These are phyloP conservation scores for Penicillium sp. DNA, from an alignment of 2,329 filamentous ascomycete genomes.

Conservation along the genomic window DNA sequence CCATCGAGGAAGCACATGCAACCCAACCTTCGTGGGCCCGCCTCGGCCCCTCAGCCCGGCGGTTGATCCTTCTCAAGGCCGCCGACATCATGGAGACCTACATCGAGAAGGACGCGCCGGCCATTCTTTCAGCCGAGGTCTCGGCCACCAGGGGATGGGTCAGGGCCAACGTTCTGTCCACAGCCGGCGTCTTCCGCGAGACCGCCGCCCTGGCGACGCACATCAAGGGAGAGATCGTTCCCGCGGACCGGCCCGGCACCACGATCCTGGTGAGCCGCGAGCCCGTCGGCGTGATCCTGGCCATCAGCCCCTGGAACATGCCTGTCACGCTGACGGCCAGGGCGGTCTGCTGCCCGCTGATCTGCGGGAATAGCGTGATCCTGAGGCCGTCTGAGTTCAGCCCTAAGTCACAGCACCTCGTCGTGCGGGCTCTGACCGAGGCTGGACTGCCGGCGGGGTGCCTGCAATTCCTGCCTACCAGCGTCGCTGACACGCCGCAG, in stretches of 20 bases:
- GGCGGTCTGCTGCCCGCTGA: conserved; percentile 2
- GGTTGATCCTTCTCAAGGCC: conserved; percentile 81
- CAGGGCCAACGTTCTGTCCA: conserved; percentile 9
- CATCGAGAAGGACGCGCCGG: conserved; percentile 43
- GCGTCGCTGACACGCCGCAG: conserved; percentile 1
- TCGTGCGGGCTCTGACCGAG: conserved; percentile 11
- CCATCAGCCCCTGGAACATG: conserved; percentile 14
- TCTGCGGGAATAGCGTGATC: conserved; percentile 14
- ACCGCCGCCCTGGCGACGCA: conserved; percentile 12
- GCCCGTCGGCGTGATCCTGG: conserved; percentile 11
- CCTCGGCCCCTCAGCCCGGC: conserved; percentile 54
- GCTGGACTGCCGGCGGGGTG: conserved; percentile 14
- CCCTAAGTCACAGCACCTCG: conserved; percentile 15
- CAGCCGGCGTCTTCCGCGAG: conserved; percentile 9
- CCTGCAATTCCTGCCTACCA: conserved; percentile 7
- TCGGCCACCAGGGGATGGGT: conserved; percentile 8
- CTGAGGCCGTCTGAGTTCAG: conserved; percentile 14
- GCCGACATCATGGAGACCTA: conserved; percentile 83
- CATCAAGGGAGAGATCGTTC: conserved; percentile 14
- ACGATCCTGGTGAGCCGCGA: conserved; percentile 10
- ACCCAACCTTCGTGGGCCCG: conserved; percentile 2
- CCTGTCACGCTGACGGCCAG: conserved; percentile 9
- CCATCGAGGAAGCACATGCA: conserved; percentile 5
- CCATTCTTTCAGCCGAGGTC: conserved; percentile 10
- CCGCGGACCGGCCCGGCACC: conserved; percentile 7